phyloP scores from a whole-genome alignment of 1,284 basidiomycete genomes.

The Trichosporon sp. region DNA sequence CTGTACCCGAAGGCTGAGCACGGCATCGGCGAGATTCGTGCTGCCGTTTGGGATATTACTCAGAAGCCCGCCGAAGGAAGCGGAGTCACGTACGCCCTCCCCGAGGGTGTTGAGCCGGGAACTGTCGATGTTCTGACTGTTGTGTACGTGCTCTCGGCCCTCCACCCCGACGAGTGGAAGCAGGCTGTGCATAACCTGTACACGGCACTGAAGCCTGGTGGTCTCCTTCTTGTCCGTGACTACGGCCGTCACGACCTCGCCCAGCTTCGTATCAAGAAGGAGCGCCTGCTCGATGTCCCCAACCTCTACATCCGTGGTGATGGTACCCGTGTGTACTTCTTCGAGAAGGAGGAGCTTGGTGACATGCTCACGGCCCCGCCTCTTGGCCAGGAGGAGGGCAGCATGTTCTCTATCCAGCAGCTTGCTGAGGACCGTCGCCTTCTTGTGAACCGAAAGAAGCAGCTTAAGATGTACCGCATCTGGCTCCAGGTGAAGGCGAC shows the following conservation, averaged over 20 bases:
- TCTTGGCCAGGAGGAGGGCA: conserved; percentile 1
- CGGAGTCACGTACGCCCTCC: conserved; percentile 50
- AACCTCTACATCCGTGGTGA: conserved; percentile 94
- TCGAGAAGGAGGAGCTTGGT: conserved; percentile 74
- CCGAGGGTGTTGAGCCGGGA: conserved; percentile 59
- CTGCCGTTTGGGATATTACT: conserved; percentile 88
- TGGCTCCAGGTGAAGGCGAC: conserved; percentile 88
- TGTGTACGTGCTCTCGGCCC: conserved; percentile 89
- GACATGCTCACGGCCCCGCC: conserved; percentile 65
- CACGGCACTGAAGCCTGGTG: conserved; percentile 82
- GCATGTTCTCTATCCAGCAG: conserved; percentile 64
- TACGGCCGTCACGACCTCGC: conserved; percentile 93
- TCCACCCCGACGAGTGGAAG: conserved; percentile 90
- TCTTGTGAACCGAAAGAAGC: conserved; percentile 82
- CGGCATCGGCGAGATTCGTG: conserved; percentile 60
- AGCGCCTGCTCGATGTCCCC: conserved; percentile 82
- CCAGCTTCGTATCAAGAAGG: conserved; percentile 85
- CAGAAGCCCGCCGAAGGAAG: conserved; percentile 43
- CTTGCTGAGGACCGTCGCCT: conserved; percentile 83
- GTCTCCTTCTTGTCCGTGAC: conserved; percentile 79
- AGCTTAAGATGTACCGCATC: conserved; percentile 90
- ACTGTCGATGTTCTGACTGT: conserved; percentile 84
- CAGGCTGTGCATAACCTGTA: conserved; percentile 79
- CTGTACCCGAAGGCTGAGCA: conserved; percentile 64
- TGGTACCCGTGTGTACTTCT: conserved; percentile 94